Percentiles rank a stretch among this genome's conserved stretches.
Evolutionary conservation across 2,329 filamentous ascomycete species (phyloP).

Genomic region (Fusarium transvaalense): DNA sequence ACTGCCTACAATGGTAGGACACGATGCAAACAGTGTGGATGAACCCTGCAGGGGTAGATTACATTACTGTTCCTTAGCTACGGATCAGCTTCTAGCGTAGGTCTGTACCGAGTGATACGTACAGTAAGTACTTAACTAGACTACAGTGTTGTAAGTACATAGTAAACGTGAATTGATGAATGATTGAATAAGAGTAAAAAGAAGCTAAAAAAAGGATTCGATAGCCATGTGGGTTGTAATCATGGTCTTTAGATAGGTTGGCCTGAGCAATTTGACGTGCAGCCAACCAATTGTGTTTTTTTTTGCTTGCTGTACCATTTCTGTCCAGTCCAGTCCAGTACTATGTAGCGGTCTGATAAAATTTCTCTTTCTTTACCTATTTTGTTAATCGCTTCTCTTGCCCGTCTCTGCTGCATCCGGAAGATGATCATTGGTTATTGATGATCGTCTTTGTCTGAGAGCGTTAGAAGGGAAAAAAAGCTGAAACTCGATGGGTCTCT

Average conservation of each 20-base stretch:
- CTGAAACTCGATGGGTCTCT: conserved; percentile 37
- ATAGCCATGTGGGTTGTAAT: conserved; percentile 29
- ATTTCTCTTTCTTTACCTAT: not conserved
- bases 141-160: too few relatives aligned
- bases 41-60: conserved; percentile 35
- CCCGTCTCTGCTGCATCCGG: conserved; percentile 19
- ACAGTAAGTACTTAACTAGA: too few relatives aligned
- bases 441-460: conserved; percentile 10
- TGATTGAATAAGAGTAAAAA: conserved; percentile 3
- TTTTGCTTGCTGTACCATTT: conserved; percentile 16
- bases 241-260: conserved; percentile 20
- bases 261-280: conserved; percentile 45
- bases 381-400: not conserved
- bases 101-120: conserved; percentile 1
- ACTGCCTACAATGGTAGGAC: conserved; percentile 36
- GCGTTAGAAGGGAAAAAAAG: conserved; percentile 18
- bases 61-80: not conserved
- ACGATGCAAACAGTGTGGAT: conserved; percentile 22
- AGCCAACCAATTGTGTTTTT: conserved; percentile 22
- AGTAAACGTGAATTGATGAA: not conserved
- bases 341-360: conserved; percentile 10
- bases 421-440: conserved; percentile 7
- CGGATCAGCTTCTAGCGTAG: conserved; percentile 20
- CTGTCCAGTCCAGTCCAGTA: not conserved
- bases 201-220: conserved; percentile 41